Percentiles rank a stretch among this genome's conserved stretches.
These are phyloP conservation scores for Oemleria cerasiformis DNA, from an alignment of 306 rosid species.

Conservation along the genomic window DNA sequence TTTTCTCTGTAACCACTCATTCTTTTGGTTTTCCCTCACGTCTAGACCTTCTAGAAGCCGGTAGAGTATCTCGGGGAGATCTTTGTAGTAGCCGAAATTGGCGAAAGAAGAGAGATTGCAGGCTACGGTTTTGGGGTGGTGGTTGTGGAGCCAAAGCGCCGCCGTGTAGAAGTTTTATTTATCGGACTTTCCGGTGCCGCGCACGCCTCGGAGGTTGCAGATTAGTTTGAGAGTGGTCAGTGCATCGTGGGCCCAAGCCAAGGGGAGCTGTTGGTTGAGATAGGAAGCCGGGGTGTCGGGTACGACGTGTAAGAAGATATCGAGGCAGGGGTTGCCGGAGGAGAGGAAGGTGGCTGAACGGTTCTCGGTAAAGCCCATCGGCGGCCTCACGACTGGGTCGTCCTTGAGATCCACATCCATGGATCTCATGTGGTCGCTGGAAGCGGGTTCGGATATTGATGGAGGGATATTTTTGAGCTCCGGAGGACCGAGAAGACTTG, in stretches of 20 bases:
- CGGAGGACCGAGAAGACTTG: not conserved
- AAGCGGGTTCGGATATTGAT: not conserved
- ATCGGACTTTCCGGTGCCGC: not conserved
- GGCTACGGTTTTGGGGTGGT: not conserved
- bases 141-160: not conserved
- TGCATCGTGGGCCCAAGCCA: not conserved
- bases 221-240: not conserved
- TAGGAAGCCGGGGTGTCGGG: not conserved
- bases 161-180: not conserved
- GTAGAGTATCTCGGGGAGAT: not conserved
- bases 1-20: not conserved
- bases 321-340: not conserved
- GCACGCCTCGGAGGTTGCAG: not conserved
- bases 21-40: not conserved
- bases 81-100: not conserved
- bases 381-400: not conserved
- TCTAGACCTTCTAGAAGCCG: not conserved
- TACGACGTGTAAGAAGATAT: not conserved
- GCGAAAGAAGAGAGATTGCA: not conserved
- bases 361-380: not conserved
- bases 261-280: not conserved
- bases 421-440: not conserved
- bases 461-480: not conserved
- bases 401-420: too few relatives aligned
- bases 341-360: not conserved